phyloP scores from a whole-genome alignment of 2,329 filamentous ascomycete genomes.

The Colletotrichum falcatum region DNA sequence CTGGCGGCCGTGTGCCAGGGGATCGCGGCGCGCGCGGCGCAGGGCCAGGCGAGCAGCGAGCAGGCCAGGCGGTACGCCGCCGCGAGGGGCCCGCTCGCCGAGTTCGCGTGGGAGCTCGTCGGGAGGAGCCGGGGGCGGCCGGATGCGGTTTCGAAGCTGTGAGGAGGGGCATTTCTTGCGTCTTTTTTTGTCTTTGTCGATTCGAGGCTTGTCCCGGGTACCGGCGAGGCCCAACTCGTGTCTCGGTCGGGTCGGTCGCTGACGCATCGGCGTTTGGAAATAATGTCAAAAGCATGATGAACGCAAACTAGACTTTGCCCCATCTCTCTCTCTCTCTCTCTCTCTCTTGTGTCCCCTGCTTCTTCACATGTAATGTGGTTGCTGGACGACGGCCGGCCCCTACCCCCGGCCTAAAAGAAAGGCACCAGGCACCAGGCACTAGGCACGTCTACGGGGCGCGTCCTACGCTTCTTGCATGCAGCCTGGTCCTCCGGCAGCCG shows the following conservation, averaged over 20 bases:
- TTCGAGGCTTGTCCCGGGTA: not conserved
- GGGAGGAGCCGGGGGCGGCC: slow-evolving; percentile 52
- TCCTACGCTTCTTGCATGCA: no score
- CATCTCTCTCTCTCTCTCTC: not conserved
- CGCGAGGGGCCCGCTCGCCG: slow-evolving; percentile 77
- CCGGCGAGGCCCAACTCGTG: not conserved
- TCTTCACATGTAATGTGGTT: not conserved
- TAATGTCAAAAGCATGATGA: not conserved
- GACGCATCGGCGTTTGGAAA: no score
- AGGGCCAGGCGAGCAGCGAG: slow-evolving; percentile 88
- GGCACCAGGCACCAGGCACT: no score
- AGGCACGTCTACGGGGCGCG: no score
- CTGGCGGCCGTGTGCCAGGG: slow-evolving; percentile 79
- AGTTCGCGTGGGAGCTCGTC: slow-evolving; percentile 83
- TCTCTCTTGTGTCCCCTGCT: not conserved
- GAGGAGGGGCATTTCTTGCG: not conserved
- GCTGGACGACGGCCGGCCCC: not conserved
- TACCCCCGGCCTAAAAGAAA: no score
- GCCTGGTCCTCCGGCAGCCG: no score
- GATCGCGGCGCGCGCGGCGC: slow-evolving; percentile 88
- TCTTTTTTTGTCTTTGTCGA: not conserved
- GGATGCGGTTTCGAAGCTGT: slow-evolving; percentile 43
- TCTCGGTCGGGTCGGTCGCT: not conserved
- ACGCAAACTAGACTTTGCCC: not conserved
- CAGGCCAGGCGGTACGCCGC: slow-evolving; percentile 79